Percentiles rank a stretch among this genome's conserved stretches.
Evolutionary conservation across 2,329 filamentous ascomycete species (phyloP).

Genomic region (Colletotrichum cuscutae): DNA sequence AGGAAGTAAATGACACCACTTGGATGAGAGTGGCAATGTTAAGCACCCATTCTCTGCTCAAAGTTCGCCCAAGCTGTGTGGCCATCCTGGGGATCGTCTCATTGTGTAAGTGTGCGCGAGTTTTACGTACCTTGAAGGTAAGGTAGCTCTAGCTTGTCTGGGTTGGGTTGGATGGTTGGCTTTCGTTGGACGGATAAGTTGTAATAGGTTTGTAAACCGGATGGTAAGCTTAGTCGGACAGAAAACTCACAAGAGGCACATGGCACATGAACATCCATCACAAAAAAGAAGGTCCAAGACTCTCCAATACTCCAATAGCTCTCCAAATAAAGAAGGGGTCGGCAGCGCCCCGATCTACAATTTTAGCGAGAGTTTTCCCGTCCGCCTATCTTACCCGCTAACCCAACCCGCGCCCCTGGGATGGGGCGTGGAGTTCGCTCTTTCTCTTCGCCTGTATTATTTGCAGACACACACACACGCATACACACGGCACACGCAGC

Average conservation of each 20-base stretch:
- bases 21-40: slow-evolving; percentile 16
- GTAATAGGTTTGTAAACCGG: background rate
- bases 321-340: background rate
- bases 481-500: too few species aligned
- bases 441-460: background rate
- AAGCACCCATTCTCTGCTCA: slow-evolving; percentile 25
- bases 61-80: slow-evolving; percentile 5
- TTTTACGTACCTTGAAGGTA: background rate
- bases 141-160: background rate
- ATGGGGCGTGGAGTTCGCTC: background rate
- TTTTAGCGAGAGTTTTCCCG: background rate
- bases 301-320: background rate
- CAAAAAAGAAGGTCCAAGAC: background rate
- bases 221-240: background rate
- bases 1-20: background rate
- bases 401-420: background rate
- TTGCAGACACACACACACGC: background rate
- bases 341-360: background rate
- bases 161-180: background rate
- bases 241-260: background rate
- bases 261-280: too few species aligned
- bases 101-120: background rate
- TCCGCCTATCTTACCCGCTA: background rate
- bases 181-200: background rate
- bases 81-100: background rate